Percentiles rank a stretch among this genome's conserved stretches.
phyloP scores from a whole-genome alignment of 1,284 basidiomycete species.

The Apiotrichum mycotoxinovorans region DNA sequence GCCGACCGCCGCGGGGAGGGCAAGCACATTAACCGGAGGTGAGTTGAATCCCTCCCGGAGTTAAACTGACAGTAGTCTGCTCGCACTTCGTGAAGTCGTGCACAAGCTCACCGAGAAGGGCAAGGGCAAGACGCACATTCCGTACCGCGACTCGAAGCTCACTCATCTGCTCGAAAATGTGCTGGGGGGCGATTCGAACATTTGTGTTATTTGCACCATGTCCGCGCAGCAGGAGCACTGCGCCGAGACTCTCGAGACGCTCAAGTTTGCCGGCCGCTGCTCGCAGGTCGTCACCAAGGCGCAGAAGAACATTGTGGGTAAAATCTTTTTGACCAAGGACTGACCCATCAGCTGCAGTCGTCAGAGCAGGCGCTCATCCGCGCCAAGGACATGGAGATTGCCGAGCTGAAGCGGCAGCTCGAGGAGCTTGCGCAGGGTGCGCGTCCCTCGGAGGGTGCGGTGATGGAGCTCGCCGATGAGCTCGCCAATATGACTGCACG shows the following conservation, averaged over 20 bases:
- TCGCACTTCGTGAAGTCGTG: constrained; percentile 57
- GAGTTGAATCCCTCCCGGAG: not conserved
- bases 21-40: constrained; percentile 58
- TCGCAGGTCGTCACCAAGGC: constrained; percentile 58
- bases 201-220: constrained; percentile 58
- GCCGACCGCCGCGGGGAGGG: constrained; percentile 56
- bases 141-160: constrained; percentile 57
- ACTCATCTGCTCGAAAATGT: constrained; percentile 57
- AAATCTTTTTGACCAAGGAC: not conserved
- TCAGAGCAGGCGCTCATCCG: constrained; percentile 49
- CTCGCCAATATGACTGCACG: constrained; percentile 44
- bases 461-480: constrained; percentile 39
- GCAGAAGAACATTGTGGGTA: constrained; percentile 53
- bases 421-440: constrained; percentile 18
- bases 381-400: constrained; percentile 52
- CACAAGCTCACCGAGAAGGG: constrained; percentile 55
- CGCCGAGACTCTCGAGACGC: constrained; percentile 56
- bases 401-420: constrained; percentile 45
- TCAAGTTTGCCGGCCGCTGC: constrained; percentile 58
- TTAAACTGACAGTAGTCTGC: constrained; percentile 37
- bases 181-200: constrained; percentile 56
- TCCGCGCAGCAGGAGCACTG: constrained; percentile 52
- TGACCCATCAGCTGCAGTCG: constrained; percentile 32
- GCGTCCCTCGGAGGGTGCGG: not conserved
- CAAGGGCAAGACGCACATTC: constrained; percentile 50